phyloP scores from a whole-genome alignment of 2,329 filamentous ascomycete genomes.

The Dactylella cylindrospora region DNA sequence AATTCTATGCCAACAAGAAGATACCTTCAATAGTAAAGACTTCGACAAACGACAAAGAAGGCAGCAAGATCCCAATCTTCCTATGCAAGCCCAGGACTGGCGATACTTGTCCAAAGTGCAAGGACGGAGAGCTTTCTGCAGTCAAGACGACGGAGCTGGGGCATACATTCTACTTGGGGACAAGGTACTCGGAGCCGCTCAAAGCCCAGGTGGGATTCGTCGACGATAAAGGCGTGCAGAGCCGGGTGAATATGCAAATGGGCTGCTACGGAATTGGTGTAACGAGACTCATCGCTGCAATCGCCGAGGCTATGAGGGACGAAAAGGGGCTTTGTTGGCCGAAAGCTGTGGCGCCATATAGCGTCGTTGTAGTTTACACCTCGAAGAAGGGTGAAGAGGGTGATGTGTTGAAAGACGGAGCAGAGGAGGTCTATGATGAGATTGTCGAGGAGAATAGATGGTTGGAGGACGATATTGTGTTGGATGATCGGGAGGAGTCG shows the following conservation, averaged over 20 bases:
- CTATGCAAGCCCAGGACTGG: slow-evolving; percentile 56
- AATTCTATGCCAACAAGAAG: slow-evolving; percentile 32
- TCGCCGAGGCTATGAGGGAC: slow-evolving; percentile 75
- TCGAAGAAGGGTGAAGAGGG: slow-evolving; percentile 57
- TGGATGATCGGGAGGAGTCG: slow-evolving; percentile 71
- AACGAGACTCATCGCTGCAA: slow-evolving; percentile 82
- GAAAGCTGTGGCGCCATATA: slow-evolving; percentile 78
- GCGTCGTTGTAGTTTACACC: slow-evolving; percentile 66
- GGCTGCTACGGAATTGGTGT: slow-evolving; percentile 95
- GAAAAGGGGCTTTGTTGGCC: slow-evolving; percentile 83
- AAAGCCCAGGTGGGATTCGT: slow-evolving; percentile 61
- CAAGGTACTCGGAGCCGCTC: slow-evolving; percentile 78
- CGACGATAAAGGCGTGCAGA: slow-evolving; percentile 45
- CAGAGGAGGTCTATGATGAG: slow-evolving; percentile 34
- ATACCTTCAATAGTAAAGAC: slow-evolving; percentile 26
- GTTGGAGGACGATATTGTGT: slow-evolving; percentile 60
- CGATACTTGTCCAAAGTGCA: slow-evolving; percentile 73
- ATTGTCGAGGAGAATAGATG: slow-evolving; percentile 35
- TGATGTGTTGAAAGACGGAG: slow-evolving; percentile 57
- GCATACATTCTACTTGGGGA: slow-evolving; percentile 92
- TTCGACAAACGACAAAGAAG: slow-evolving; percentile 50
- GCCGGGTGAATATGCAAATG: slow-evolving; percentile 72
- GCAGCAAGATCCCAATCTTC: slow-evolving; percentile 48
- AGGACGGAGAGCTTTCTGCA: slow-evolving; percentile 63
- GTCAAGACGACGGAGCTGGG: slow-evolving; percentile 82